Conservation (phyloP, 805 yeast genomes). For the Kluyveromyces starmeri region DNA sequence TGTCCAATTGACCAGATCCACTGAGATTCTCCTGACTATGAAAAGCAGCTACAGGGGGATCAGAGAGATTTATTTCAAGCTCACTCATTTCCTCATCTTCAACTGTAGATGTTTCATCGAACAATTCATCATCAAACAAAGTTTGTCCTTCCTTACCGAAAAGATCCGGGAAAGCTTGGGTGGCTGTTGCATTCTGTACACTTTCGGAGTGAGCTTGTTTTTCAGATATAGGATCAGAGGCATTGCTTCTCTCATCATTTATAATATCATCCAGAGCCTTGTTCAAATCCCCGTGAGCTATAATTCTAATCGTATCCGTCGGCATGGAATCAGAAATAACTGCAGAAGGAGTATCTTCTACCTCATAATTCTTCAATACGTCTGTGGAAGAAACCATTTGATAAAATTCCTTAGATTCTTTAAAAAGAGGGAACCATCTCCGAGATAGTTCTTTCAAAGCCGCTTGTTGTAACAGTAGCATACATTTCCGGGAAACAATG, state of each 20-base stretch:
- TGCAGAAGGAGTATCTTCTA: slow-evolving; percentile 16
- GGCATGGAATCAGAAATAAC: slow-evolving; percentile 26
- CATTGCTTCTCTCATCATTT: slow-evolving; percentile 25
- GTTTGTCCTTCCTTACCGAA: slow-evolving; percentile 11
- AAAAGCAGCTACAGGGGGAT: neutral
- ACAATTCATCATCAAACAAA: slow-evolving; percentile 11
- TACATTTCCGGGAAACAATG: slow-evolving; percentile 44
- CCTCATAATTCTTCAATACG: slow-evolving; percentile 23
- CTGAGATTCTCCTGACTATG: neutral
- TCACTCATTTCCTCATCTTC: slow-evolving; percentile 16
- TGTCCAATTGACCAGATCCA: neutral
- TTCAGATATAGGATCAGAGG: slow-evolving; percentile 31
- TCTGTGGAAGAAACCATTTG: slow-evolving; percentile 41
- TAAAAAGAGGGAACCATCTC: slow-evolving; percentile 50
- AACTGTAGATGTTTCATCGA: slow-evolving; percentile 7
- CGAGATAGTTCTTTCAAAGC: slow-evolving; percentile 43
- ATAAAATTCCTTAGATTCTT: slow-evolving; percentile 46
- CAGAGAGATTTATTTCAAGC: neutral
- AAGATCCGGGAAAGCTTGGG: slow-evolving; percentile 7
- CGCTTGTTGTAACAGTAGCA: slow-evolving; percentile 51
- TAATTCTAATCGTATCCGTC: slow-evolving; percentile 10
- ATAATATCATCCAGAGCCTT: slow-evolving; percentile 26
- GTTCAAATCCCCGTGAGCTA: slow-evolving; percentile 26
- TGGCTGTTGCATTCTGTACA: neutral
- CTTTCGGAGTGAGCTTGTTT: too few species aligned